Conservation (phyloP, 2,329 filamentous ascomycete species). For the Aspergillus pseudoviridinutans region DNA sequence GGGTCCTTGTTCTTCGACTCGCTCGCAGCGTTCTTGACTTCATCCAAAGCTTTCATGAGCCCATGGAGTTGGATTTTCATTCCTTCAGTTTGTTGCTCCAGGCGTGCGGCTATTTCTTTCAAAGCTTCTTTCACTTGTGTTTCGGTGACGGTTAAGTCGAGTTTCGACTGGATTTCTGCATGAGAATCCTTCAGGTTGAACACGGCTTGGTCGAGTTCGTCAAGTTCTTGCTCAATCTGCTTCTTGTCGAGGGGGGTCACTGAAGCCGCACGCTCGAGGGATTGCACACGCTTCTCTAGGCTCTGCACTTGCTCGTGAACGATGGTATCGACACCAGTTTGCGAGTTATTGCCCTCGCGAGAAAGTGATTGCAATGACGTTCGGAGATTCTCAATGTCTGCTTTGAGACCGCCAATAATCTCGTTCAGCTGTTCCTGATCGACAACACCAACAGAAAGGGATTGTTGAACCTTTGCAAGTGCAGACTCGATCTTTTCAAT, state of each 20-base stretch:
- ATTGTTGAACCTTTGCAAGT: neutral
- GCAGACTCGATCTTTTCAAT: neutral
- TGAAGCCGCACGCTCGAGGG: neutral
- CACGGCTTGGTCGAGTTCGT: neutral
- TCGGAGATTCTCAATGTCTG: neutral
- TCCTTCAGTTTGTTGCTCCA: neutral
- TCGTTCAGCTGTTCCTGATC: neutral
- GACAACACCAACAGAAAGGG: neutral
- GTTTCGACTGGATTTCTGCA: neutral
- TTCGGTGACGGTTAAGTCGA: neutral
- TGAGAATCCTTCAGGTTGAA: neutral
- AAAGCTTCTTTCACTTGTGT: neutral
- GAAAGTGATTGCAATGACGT: neutral
- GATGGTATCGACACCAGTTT: neutral
- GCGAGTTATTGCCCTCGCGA: neutral
- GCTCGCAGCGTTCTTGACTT: neutral
- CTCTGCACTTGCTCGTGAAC: neutral
- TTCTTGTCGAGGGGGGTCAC: neutral
- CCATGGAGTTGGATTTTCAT: neutral
- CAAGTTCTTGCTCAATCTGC: neutral
- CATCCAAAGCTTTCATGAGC: neutral
- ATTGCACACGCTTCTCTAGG: neutral
- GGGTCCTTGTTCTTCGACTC: neutral
- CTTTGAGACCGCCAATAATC: neutral
- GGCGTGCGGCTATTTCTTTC: neutral